Conservation (phyloP, 2,329 filamentous ascomycete species). For the Curvularia eragrostidis region DNA sequence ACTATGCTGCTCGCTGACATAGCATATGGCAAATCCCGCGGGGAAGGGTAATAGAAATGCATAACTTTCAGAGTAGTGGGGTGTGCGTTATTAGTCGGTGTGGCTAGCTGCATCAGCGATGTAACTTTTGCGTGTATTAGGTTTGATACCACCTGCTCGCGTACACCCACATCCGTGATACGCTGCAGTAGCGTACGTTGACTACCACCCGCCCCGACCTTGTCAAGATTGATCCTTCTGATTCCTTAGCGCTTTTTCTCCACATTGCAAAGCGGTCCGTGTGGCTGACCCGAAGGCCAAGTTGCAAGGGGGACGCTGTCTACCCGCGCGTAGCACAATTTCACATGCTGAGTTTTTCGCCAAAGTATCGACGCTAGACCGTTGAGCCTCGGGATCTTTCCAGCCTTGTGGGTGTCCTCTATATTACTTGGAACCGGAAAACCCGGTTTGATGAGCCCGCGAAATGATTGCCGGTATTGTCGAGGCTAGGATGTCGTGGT, state of each 20-base stretch:
- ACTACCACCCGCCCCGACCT: constrained; percentile 11
- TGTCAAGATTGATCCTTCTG: not conserved
- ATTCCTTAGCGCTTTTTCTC: constrained; percentile 17
- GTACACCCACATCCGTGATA: constrained; percentile 9
- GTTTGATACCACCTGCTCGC: constrained; percentile 14
- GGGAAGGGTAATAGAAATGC: not conserved
- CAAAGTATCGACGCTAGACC: constrained; percentile 4
- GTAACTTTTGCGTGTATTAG: constrained; percentile 5
- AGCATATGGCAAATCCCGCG: not conserved
- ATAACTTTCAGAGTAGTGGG: not conserved
- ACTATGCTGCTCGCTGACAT: not conserved
- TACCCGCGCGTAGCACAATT: constrained; percentile 7
- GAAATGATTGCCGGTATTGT: constrained; percentile 7
- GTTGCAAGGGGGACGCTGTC: constrained; percentile 5
- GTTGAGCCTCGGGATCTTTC: constrained; percentile 25
- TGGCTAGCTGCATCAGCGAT: constrained; percentile 1
- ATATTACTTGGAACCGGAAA: constrained; percentile 18
- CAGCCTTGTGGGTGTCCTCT: constrained; percentile 16
- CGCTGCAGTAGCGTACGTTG: constrained; percentile 19
- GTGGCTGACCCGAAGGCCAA: constrained; percentile 1
- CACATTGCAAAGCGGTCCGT: constrained; percentile 13
- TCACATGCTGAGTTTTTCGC: constrained; percentile 11
- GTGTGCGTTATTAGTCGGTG: constrained; percentile 2
- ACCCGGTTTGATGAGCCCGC: constrained; percentile 4
- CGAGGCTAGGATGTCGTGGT: not conserved